A percentile compares a stretch with the other conserved stretches of the same genome.
Evolutionary conservation across 768 basidiomycete genomes (phyloP).

Genomic region (Macrocybe gigantea): DNA sequence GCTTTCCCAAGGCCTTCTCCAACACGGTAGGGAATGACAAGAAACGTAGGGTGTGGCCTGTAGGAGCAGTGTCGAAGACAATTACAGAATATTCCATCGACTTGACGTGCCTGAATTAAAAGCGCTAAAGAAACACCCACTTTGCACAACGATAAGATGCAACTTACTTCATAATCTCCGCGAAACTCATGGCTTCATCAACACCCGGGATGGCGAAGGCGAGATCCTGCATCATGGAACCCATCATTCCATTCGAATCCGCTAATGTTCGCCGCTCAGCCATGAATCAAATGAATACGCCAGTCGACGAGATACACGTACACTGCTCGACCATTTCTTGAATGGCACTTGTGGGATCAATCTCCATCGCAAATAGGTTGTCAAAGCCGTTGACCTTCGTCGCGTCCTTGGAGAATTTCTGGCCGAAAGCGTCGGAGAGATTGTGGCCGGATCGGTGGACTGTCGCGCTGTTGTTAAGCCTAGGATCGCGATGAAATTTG

Average conservation of each 20-base stretch:
- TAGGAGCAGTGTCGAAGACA: constrained; percentile 98
- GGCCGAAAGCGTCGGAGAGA: constrained; percentile 95
- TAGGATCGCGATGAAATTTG: neutral
- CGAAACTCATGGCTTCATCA: constrained; percentile 99
- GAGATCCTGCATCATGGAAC: constrained; percentile 99
- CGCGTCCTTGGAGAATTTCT: constrained; percentile 99
- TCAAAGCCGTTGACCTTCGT: constrained; percentile 97
- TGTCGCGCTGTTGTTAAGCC: constrained; percentile 19
- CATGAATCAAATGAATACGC: neutral
- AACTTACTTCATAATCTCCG: constrained; percentile 98
- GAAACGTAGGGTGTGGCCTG: constrained; percentile 97
- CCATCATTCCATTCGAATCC: constrained; percentile 92
- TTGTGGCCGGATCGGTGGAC: constrained; percentile 99
- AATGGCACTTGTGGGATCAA: constrained; percentile 95
- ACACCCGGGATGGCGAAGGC: constrained; percentile 99
- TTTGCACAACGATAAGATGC: neutral
- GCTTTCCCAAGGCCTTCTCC: constrained; percentile 94
- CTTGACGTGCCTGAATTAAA: constrained; percentile 80
- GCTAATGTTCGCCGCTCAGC: constrained; percentile 32
- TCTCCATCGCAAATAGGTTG: constrained; percentile 98
- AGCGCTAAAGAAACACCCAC: constrained; percentile 4
- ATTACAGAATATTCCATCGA: constrained; percentile 99
- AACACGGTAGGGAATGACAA: constrained; percentile 97
- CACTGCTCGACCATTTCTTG: constrained; percentile 99
- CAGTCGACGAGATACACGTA: constrained; percentile 27